Evolutionary conservation across 495 filamentous ascomycete species (phyloP).

Genomic region (Tuber calosporum): DNA sequence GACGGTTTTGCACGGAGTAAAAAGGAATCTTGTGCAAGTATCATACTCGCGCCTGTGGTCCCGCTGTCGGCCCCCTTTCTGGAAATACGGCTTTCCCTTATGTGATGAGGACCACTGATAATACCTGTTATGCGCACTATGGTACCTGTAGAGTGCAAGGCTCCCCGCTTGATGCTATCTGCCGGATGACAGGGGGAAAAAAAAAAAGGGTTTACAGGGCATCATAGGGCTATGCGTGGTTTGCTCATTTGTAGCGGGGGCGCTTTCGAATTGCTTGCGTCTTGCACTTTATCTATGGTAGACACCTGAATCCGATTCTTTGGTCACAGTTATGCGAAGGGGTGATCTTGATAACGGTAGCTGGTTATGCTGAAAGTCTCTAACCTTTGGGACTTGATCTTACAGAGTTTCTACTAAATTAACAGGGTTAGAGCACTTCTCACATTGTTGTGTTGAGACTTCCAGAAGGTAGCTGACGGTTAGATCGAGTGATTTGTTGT

Average conservation of each 20-base stretch:
- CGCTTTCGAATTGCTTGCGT: not conserved
- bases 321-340: not conserved
- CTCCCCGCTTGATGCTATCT: not conserved
- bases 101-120: not conserved
- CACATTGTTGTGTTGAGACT: too few relatives aligned
- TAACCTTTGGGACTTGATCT: not conserved
- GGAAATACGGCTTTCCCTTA: not conserved
- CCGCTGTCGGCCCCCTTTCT: not conserved
- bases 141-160: not conserved
- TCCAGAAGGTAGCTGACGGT: not conserved
- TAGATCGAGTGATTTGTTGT: not conserved
- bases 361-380: not conserved
- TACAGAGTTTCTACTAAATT: not conserved
- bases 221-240: not conserved
- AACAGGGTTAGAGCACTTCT: not conserved
- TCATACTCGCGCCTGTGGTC: not conserved
- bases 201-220: not conserved
- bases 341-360: not conserved
- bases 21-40: not conserved
- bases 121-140: not conserved
- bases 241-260: not conserved
- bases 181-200: not conserved
- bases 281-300: not conserved
- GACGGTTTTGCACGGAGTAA: not conserved
- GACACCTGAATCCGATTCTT: not conserved